Conservation (phyloP, 495 filamentous ascomycete species). For the Annulohypoxylon moriforme region DNA sequence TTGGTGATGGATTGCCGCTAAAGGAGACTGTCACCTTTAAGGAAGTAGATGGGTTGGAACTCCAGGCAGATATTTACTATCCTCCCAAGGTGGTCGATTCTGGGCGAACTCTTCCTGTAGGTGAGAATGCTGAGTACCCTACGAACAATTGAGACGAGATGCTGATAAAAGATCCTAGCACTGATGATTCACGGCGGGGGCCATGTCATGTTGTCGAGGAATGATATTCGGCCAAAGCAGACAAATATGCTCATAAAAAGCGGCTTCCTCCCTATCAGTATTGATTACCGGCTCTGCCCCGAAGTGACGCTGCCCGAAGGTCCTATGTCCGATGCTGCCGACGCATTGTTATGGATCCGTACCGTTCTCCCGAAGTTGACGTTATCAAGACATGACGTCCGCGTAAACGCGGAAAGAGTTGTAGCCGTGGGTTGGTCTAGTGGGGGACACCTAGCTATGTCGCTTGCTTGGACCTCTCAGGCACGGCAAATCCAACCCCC, state of each 20-base stretch:
- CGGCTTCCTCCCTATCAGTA: slow-evolving; percentile 62
- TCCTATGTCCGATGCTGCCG: slow-evolving; percentile 60
- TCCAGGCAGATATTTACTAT: slow-evolving; percentile 60
- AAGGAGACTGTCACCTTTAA: slow-evolving; percentile 50
- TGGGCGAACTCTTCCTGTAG: slow-evolving; percentile 3
- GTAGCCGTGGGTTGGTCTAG: slow-evolving; percentile 3
- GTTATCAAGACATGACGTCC: neutral
- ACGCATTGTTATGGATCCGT: slow-evolving; percentile 61
- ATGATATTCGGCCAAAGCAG: slow-evolving; percentile 8
- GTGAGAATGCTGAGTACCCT: neutral
- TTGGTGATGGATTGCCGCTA: slow-evolving; percentile 4
- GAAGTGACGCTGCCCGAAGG: slow-evolving; percentile 60
- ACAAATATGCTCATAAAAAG: slow-evolving; percentile 3
- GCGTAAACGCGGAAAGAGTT: slow-evolving; percentile 7
- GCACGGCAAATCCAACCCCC: neutral
- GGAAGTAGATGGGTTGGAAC: slow-evolving; percentile 30
- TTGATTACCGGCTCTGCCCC: slow-evolving; percentile 68
- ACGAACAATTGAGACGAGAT: neutral
- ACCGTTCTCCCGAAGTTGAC: slow-evolving; percentile 47
- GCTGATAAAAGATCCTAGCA: slow-evolving; percentile 47
- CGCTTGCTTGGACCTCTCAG: neutral
- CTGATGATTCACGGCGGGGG: slow-evolving; percentile 68
- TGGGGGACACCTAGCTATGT: neutral
- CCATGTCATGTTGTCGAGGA: slow-evolving; percentile 47
- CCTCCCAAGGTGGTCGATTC: slow-evolving; percentile 34